Percentiles rank a stretch among this genome's conserved stretches.
These are phyloP conservation scores for Stagonosporopsis cucurbitacearum DNA, from an alignment of 2,329 filamentous ascomycete species.

Conservation along the genomic window DNA sequence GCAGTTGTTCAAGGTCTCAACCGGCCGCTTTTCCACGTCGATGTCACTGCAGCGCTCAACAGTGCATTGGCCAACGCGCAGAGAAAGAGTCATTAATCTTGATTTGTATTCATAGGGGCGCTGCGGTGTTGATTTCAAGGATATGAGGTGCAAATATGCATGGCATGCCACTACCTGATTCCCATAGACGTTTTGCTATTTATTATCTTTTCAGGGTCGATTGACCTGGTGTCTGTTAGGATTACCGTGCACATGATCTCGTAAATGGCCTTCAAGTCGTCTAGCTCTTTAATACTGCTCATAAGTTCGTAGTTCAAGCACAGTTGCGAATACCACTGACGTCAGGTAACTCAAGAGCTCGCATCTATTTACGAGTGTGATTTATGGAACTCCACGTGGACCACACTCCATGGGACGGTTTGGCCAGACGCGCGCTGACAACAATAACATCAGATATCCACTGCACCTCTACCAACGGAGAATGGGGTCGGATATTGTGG, in stretches of 20 bases:
- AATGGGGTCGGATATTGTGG: too few relatives aligned
- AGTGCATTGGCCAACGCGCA: slow-evolving; percentile 81
- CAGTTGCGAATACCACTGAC: too few relatives aligned
- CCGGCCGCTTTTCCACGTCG: slow-evolving; percentile 92
- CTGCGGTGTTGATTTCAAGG: slow-evolving; percentile 7
- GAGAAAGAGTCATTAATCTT: slow-evolving; percentile 42
- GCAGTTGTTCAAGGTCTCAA: slow-evolving; percentile 82
- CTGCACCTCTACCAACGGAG: too few relatives aligned
- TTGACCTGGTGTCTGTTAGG: slow-evolving; percentile 1
- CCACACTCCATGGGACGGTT: too few relatives aligned
- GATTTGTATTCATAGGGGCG: slow-evolving; percentile 4
- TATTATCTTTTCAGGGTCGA: not conserved
- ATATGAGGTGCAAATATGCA: slow-evolving; percentile 3
- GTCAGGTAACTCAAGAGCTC: too few relatives aligned
- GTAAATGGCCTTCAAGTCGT: not conserved
- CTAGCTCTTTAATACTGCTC: too few relatives aligned
- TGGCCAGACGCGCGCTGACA: too few relatives aligned
- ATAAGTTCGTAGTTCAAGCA: too few relatives aligned
- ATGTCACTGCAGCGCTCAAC: slow-evolving; percentile 89
- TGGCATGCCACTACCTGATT: slow-evolving; percentile 16
- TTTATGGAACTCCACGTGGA: too few relatives aligned
- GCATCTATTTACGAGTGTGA: too few relatives aligned
- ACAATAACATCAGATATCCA: too few relatives aligned
- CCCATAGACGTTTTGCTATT: slow-evolving; percentile 15
- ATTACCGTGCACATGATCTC: not conserved